Base-by-base conservation (phyloP, 192 early-diverging fungal species). In the Chytriomyces sp. region DNA sequence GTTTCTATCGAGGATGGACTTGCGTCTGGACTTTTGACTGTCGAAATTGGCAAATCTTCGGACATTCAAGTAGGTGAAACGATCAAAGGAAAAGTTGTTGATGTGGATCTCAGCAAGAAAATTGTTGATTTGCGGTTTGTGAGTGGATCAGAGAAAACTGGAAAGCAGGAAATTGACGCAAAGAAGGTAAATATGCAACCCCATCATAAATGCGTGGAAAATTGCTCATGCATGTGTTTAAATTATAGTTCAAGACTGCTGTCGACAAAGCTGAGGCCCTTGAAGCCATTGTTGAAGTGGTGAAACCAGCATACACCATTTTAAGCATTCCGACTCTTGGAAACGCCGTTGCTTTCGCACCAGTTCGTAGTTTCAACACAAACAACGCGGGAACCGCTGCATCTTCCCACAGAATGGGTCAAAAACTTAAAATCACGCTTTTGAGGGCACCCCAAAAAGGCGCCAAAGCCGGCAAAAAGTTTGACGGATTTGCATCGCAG, bases 251-350 rank as follows among this genome's bases (percentile, higher is more conserved):
- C 76, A 60, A 62, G 49, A 59, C 7, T 5, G 50, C 75, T 20
- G 62, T 83, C 70, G 62, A 83, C 3, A 48, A 71, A 28, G 49
- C n/a, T 2, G 59, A 76, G 10, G 7, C 67, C 44, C 43, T 91
- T 9, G 91, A 91, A 43, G 83, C 88, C 28, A 81, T 87, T 26
- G 86, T 95, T 48, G 89, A 92, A 72, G 69, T 93, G 11, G 87
- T 95, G 67, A 95, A 94, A 83, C 88, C 94, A 43, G 91, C 92
- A 77, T 95, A 95, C 72, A 63, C 90, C 26, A 86, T 95, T 28
- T 66, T 93, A 10, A 87, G 89, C 5, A 63, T 95, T 66, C 92
- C 94, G 0, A 71, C 67, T 26, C 66, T 82, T 5, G 60, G 18
- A 6, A 23, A 46, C 18, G 45, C 45, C 50, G 63, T 86, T 57